phyloP scores from a whole-genome alignment of 352 stramenopile genomes.

The Phytophthora pisi region DNA sequence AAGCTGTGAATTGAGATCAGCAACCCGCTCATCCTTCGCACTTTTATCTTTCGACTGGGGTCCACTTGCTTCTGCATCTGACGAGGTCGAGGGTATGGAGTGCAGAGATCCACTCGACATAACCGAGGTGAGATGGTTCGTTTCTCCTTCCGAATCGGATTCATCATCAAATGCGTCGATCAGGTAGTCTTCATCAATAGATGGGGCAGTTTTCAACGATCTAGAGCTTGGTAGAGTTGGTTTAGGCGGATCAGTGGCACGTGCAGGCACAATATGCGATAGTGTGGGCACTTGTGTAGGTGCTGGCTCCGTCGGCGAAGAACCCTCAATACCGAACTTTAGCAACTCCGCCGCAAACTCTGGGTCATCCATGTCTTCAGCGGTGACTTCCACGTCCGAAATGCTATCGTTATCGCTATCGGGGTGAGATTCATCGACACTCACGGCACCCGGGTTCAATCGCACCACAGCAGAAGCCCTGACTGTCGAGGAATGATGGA shows the following conservation, averaged over 20 bases:
- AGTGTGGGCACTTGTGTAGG: background rate
- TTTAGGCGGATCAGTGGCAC: background rate
- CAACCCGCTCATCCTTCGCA: constrained; percentile 15
- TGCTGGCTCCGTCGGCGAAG: background rate
- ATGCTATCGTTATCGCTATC: constrained; percentile 27
- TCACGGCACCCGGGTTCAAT: constrained; percentile 19
- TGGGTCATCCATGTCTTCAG: constrained; percentile 67
- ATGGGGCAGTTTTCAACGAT: constrained; percentile 32
- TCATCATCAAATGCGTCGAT: constrained; percentile 77
- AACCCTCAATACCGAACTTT: constrained; percentile 32
- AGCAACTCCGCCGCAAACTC: constrained; percentile 50
- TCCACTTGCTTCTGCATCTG: constrained; percentile 7
- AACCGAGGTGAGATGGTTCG: constrained; percentile 21
- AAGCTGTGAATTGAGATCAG: constrained; percentile 52
- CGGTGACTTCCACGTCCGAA: constrained; percentile 54
- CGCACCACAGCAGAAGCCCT: constrained; percentile 10
- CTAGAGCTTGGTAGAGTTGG: constrained; percentile 14
- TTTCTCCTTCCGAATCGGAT: constrained; percentile 43
- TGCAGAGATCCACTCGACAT: constrained; percentile 22
- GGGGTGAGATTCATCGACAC: constrained; percentile 4
- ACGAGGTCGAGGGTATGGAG: background rate
- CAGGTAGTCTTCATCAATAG: constrained; percentile 61
- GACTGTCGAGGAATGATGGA: constrained; percentile 1
- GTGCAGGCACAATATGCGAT: background rate
- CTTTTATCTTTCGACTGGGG: background rate